phyloP scores from a whole-genome alignment of 2,329 filamentous ascomycete genomes.

The Aspergillus proliferans region DNA sequence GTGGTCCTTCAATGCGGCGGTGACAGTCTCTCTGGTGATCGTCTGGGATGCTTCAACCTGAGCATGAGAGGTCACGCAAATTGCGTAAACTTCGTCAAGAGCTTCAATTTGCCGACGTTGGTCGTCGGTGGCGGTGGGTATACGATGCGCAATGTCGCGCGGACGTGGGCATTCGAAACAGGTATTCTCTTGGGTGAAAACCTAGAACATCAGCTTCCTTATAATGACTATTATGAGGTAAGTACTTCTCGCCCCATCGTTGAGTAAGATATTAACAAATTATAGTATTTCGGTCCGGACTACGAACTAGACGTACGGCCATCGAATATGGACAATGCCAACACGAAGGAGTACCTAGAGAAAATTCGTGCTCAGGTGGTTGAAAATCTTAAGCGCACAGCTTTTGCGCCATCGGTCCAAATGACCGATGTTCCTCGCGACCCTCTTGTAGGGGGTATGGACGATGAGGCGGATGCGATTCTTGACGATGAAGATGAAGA shows the following conservation, averaged over 20 bases:
- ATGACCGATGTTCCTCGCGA: constrained; percentile 58
- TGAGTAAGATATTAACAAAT: constrained; percentile 14
- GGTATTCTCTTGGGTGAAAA: constrained; percentile 78
- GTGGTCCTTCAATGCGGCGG: constrained; percentile 65
- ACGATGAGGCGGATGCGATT: constrained; percentile 60
- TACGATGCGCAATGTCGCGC: constrained; percentile 59
- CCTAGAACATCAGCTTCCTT: constrained; percentile 77
- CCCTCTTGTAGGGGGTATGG: constrained; percentile 49
- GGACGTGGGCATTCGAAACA: constrained; percentile 62
- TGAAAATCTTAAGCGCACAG: constrained; percentile 60
- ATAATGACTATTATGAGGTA: constrained; percentile 88
- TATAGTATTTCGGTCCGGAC: constrained; percentile 61
- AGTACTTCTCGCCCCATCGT: constrained; percentile 11
- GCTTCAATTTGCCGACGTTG: constrained; percentile 59
- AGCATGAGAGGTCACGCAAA: constrained; percentile 66
- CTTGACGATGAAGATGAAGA: constrained; percentile 73
- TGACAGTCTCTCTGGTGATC: constrained; percentile 61
- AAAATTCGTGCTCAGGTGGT: constrained; percentile 62
- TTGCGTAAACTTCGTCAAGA: constrained; percentile 64
- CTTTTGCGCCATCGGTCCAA: constrained; percentile 57
- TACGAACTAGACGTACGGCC: constrained; percentile 64
- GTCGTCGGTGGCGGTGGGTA: constrained; percentile 64
- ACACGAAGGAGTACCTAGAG: constrained; percentile 61
- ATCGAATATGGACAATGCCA: constrained; percentile 68
- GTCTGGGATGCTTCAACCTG: constrained; percentile 63